A percentile compares a stretch with the other conserved stretches of the same genome.
phyloP scores from a whole-genome alignment of 768 basidiomycete species.

The Tylopilus plumbeoviolaceoides region DNA sequence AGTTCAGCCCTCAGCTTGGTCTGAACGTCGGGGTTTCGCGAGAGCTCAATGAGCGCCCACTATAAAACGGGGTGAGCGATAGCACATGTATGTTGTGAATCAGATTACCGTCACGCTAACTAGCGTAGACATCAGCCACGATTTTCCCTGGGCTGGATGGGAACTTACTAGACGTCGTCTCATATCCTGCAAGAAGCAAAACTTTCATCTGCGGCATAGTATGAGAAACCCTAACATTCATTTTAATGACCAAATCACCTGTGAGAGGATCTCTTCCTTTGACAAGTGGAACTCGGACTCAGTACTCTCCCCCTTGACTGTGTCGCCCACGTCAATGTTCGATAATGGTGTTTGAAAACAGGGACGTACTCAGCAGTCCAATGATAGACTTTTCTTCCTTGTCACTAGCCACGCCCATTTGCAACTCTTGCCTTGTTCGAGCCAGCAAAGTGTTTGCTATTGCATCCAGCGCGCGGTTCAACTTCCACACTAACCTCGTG shows the following conservation, averaged over 20 bases:
- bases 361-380: conserved; percentile 32
- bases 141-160: neutral
- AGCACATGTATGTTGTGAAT: neutral
- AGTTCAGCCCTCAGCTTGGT: too few species aligned
- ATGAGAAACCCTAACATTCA: neutral
- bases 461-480: conserved; percentile 30
- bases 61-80: neutral
- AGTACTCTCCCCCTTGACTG: conserved; percentile 37
- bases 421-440: conserved; percentile 32
- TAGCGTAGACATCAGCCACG: neutral
- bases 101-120: conserved; percentile 17
- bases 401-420: conserved; percentile 23
- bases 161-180: conserved; percentile 37
- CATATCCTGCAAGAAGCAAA: conserved; percentile 37
- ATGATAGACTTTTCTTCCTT: conserved; percentile 36
- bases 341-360: conserved; percentile 11
- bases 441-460: conserved; percentile 34
- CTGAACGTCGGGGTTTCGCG: too few species aligned
- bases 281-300: conserved; percentile 32
- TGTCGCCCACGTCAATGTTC: neutral
- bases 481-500: conserved; percentile 16
- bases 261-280: conserved; percentile 38
- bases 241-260: conserved; percentile 12
- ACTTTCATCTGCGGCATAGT: conserved; percentile 29
- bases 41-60: too few species aligned